These are phyloP conservation scores for Eucalyptus tenuipes DNA, from an alignment of 345 rosid genomes.

Conservation along the genomic window DNA sequence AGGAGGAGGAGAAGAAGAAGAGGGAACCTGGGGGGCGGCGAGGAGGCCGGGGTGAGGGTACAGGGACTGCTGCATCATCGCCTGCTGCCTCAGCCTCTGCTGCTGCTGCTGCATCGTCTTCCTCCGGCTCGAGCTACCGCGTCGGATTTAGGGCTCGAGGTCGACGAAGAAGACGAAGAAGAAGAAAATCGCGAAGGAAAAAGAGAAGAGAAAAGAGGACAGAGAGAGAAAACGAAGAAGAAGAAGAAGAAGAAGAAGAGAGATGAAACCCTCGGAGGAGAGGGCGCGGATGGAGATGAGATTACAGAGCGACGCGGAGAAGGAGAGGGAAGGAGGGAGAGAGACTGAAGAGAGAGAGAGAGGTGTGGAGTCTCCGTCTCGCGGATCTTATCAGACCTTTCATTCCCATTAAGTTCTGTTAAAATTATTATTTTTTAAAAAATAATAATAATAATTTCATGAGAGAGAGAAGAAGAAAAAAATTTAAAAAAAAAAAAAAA, in stretches of 20 bases:
- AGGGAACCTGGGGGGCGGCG: slow-evolving; percentile 44
- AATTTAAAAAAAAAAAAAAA: too few species aligned
- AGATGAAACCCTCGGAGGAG: slow-evolving; percentile 13
- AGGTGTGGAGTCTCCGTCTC: neutral
- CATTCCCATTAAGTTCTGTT: neutral
- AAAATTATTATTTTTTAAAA: neutral
- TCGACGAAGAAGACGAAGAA: neutral
- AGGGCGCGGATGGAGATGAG: neutral
- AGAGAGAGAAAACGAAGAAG: neutral
- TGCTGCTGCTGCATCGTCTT: slow-evolving; percentile 24
- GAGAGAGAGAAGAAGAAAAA: too few species aligned
- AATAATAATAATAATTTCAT: neutral
- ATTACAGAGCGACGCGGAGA: neutral
- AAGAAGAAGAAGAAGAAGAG: neutral
- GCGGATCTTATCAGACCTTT: neutral
- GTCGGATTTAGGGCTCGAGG: neutral
- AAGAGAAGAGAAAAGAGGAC: neutral
- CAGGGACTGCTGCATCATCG: slow-evolving; percentile 43
- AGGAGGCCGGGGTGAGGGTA: slow-evolving; percentile 41
- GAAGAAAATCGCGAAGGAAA: neutral
- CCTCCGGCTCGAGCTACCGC: neutral
- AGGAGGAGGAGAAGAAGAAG: neutral
- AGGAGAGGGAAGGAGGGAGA: neutral
- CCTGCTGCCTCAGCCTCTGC: slow-evolving; percentile 49
- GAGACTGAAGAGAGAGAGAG: neutral